Evolutionary conservation across 2,329 filamentous ascomycete genomes (phyloP).

Genomic region (Penicillium glabrum): DNA sequence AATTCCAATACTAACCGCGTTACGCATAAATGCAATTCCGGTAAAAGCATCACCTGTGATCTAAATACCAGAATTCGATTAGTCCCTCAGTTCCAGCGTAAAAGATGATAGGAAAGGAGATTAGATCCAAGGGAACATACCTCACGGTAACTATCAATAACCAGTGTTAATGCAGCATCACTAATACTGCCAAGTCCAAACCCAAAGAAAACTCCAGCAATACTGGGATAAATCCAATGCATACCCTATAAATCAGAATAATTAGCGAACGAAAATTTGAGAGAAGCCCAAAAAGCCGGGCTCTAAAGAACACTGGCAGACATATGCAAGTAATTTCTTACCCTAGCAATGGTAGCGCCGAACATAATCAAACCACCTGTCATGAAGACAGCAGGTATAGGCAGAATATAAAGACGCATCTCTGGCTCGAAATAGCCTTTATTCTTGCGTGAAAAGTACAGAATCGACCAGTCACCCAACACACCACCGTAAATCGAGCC

Average conservation of each 20-base stretch:
- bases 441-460: conserved; percentile 46
- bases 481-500: conserved; percentile 43
- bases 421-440: conserved; percentile 51
- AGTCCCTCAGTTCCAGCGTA: background rate
- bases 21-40: conserved; percentile 32
- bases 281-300: too few relatives aligned
- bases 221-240: conserved; percentile 45
- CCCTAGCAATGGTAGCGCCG: conserved; percentile 36
- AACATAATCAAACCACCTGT: conserved; percentile 47
- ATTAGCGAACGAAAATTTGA: background rate
- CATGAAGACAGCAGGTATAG: conserved; percentile 38
- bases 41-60: conserved; percentile 30
- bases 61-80: background rate
- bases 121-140: conserved; percentile 16
- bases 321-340: conserved; percentile 17
- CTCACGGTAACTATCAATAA: conserved; percentile 34
- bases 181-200: conserved; percentile 42
- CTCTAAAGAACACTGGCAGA: background rate
- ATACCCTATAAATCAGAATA: conserved; percentile 32
- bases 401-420: conserved; percentile 45
- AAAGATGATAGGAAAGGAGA: background rate
- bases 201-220: conserved; percentile 39
- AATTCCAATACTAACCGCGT: conserved; percentile 31
- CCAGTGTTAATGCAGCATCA: conserved; percentile 26
- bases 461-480: conserved; percentile 40